Conservation (phyloP, 2,329 filamentous ascomycete genomes). For the Xenoacremonium recifei region DNA sequence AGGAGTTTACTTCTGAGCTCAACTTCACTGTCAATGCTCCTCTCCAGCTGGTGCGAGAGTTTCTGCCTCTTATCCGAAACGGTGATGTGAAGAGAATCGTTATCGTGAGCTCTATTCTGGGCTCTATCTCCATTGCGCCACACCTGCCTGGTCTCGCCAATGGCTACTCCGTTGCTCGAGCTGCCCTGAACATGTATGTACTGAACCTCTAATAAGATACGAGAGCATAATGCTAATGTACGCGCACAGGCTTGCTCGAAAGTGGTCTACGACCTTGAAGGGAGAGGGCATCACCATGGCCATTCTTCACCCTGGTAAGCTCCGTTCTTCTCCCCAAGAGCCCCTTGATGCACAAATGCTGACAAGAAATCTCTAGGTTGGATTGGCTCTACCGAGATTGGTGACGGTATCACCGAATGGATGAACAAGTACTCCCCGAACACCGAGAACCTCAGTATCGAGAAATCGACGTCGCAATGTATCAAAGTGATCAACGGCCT, state of each 20-base stretch:
- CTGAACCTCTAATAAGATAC: too few species aligned
- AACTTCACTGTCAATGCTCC: constrained; percentile 4
- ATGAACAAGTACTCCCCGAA: constrained; percentile 2
- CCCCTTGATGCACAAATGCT: not conserved
- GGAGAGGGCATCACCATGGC: constrained; percentile 17
- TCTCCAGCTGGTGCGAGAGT: constrained; percentile 6
- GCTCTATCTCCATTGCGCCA: constrained; percentile 15
- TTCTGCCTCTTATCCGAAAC: constrained; percentile 20
- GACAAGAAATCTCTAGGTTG: constrained; percentile 3
- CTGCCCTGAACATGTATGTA: constrained; percentile 8
- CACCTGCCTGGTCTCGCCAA: constrained; percentile 14
- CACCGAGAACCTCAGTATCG: not conserved
- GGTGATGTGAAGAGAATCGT: constrained; percentile 13
- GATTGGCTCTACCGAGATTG: constrained; percentile 3
- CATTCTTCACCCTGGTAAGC: constrained; percentile 20
- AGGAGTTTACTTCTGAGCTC: constrained; percentile 3
- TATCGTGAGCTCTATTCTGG: constrained; percentile 17
- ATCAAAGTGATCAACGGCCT: constrained; percentile 8
- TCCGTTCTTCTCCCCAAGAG: not conserved
- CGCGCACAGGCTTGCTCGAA: constrained; percentile 13
- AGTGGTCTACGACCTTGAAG: constrained; percentile 21
- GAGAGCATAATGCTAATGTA: not conserved
- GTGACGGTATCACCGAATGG: constrained; percentile 3
- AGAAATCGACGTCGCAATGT: constrained; percentile 2
- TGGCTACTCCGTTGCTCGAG: constrained; percentile 7